Evolutionary conservation across 805 yeast genomes (phyloP), one percentile per base, ranked within the genome.

Genomic region (Tetrapisispora arboricola): DNA sequence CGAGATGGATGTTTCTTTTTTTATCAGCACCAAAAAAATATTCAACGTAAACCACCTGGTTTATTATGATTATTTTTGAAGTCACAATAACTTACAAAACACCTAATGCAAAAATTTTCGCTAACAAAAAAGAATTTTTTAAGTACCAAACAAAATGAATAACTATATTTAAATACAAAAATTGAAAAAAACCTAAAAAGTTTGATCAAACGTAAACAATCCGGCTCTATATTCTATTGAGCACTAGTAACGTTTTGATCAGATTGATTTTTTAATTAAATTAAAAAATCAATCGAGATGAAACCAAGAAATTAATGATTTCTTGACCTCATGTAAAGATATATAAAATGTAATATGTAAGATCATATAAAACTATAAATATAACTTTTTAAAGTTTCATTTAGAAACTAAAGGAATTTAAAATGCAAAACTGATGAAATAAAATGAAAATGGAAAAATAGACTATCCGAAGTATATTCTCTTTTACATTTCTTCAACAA

Each of bases 401-500:
- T 25, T n/a, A 25, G 24, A 19, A 18, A 18, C 24, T 31, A 17
- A 17, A 11, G n/a, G 20, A n/a, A n/a, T n/a, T n/a, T n/a, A n/a
- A n/a, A n/a, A n/a, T n/a, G n/a, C n/a, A n/a, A n/a, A n/a, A n/a
- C n/a, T n/a, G n/a, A n/a, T n/a, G n/a, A 21, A 32, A 18, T n/a
- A 19, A 32, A 32, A 32, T 32, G 36, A 26, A 36, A 27, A 29
- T 18, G 16, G 17, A 25, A 25, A 25, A 25, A 25, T 25, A 7
- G 27, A 25, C 13, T 11, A 25, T 25, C n/a, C n/a, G n/a, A 25
- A 11, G 13, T 25, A n/a, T 11, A 25, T 11, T 25, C 13, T 17
- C 21, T 20, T 37, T 59, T 64, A 66, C 21, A 56, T 58, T 36
- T 80, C 88, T 67, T 80, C 84, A 53, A 72, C 83, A 66, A 90